phyloP scores from a whole-genome alignment of 1,139 yeast species.

The Arxiozyma telluris region DNA sequence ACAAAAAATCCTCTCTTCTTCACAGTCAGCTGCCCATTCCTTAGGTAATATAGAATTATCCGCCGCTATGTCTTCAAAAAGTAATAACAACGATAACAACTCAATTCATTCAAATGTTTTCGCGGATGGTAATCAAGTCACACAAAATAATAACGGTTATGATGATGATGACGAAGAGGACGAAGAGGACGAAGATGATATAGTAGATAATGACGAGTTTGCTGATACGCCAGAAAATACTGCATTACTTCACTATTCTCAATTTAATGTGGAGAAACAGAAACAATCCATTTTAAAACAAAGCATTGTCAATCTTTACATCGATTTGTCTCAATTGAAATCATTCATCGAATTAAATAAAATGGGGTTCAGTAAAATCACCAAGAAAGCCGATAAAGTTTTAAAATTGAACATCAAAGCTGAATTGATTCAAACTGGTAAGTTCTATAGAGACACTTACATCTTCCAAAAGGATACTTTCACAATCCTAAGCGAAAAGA shows the following conservation, averaged over 20 bases:
- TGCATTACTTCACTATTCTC: constrained; percentile 32
- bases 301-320: constrained; percentile 44
- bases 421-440: constrained; percentile 37
- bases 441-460: constrained; percentile 39
- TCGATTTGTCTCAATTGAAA: constrained; percentile 55
- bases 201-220: constrained; percentile 30
- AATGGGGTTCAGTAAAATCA: constrained; percentile 59
- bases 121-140: not conserved
- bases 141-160: no score
- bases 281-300: constrained; percentile 47
- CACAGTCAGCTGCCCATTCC: not conserved
- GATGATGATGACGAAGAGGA: constrained; percentile 1
- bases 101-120: not conserved
- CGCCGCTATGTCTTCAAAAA: not conserved
- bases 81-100: not conserved
- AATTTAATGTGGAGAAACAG: constrained; percentile 32
- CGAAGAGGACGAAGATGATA: constrained; percentile 25
- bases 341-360: constrained; percentile 58
- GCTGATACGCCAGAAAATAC: constrained; percentile 31
- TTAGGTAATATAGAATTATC: not conserved
- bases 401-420: constrained; percentile 41
- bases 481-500: constrained; percentile 37
- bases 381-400: constrained; percentile 63
- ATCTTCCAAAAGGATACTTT: constrained; percentile 41
- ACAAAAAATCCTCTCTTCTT: constrained; percentile 14